Percentiles rank a stretch among this genome's conserved stretches.
These are phyloP conservation scores for Trichocladium uniseriatum DNA, from an alignment of 495 filamentous ascomycete genomes.

Conservation along the genomic window DNA sequence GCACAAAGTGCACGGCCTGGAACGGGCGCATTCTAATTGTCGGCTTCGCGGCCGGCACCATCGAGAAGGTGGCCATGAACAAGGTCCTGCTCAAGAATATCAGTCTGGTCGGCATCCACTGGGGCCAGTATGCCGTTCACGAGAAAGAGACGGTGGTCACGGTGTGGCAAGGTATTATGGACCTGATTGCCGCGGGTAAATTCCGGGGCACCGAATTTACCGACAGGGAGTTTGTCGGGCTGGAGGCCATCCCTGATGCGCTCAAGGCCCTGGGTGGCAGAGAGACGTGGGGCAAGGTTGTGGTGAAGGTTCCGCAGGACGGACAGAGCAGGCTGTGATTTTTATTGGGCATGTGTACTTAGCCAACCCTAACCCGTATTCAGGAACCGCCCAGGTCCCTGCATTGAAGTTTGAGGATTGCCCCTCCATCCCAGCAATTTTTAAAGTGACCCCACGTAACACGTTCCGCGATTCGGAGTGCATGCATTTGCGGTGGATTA, in stretches of 20 bases:
- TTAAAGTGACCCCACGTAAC: slow-evolving; percentile 6
- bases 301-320: slow-evolving; percentile 74
- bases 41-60: slow-evolving; percentile 80
- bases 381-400: not conserved
- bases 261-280: slow-evolving; percentile 66
- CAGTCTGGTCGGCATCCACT: slow-evolving; percentile 79
- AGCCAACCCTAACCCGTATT: slow-evolving; percentile 8
- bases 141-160: slow-evolving; percentile 59
- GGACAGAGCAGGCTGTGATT: slow-evolving; percentile 43
- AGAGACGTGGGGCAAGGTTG: slow-evolving; percentile 94
- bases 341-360: not conserved
- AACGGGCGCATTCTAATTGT: slow-evolving; percentile 80
- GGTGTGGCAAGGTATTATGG: slow-evolving; percentile 77
- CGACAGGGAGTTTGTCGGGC: slow-evolving; percentile 70
- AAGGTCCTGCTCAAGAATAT: slow-evolving; percentile 92
- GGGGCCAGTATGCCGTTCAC: slow-evolving; percentile 70
- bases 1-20: slow-evolving; percentile 83
- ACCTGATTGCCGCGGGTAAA: slow-evolving; percentile 66
- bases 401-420: not conserved
- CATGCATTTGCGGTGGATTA: not conserved
- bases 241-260: slow-evolving; percentile 71
- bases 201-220: slow-evolving; percentile 74
- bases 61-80: slow-evolving; percentile 89
- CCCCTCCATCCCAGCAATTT: slow-evolving; percentile 3
- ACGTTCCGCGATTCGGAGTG: not conserved